phyloP scores from a whole-genome alignment of 257 asterid genomes.

The Marsdenia floribunda region DNA sequence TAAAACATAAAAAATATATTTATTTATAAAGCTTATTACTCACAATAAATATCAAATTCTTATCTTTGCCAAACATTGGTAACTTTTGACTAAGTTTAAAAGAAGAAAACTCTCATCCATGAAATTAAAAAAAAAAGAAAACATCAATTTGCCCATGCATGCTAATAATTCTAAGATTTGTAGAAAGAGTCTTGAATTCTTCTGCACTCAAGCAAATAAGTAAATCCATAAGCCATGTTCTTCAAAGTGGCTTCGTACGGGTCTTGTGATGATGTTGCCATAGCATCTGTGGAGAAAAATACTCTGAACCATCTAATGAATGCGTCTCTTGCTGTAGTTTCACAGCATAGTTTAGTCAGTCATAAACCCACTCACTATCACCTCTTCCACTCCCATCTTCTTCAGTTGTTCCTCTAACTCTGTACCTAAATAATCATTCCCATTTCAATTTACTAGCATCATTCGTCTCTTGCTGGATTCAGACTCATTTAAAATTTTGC shows the following conservation, averaged over 20 bases:
- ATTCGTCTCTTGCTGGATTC: too few relatives aligned
- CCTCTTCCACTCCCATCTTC: conserved; percentile 57
- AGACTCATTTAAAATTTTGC: too few relatives aligned
- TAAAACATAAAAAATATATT: too few relatives aligned
- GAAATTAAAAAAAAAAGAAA: too few relatives aligned
- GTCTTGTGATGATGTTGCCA: conserved; percentile 56
- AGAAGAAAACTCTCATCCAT: too few relatives aligned
- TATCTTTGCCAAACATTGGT: too few relatives aligned
- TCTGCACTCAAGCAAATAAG: conserved; percentile 55
- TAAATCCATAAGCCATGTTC: conserved; percentile 75
- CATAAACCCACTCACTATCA: conserved; percentile 70
- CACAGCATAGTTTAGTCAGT: conserved; percentile 74
- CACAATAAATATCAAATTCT: too few relatives aligned
- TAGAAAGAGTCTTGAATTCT: too few relatives aligned
- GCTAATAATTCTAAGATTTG: not conserved
- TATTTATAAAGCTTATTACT: too few relatives aligned
- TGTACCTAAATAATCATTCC: conserved; percentile 34
- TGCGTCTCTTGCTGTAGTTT: conserved; percentile 77
- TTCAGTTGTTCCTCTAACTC: conserved; percentile 49
- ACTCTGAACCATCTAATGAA: conserved; percentile 62
- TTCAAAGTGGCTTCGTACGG: conserved; percentile 63
- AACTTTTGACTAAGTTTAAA: too few relatives aligned
- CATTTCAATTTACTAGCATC: too few relatives aligned
- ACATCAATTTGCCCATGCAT: too few relatives aligned
- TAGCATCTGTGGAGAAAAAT: conserved; percentile 69